Conservation (phyloP, 495 filamentous ascomycete species). For the Cercophora sp. region DNA sequence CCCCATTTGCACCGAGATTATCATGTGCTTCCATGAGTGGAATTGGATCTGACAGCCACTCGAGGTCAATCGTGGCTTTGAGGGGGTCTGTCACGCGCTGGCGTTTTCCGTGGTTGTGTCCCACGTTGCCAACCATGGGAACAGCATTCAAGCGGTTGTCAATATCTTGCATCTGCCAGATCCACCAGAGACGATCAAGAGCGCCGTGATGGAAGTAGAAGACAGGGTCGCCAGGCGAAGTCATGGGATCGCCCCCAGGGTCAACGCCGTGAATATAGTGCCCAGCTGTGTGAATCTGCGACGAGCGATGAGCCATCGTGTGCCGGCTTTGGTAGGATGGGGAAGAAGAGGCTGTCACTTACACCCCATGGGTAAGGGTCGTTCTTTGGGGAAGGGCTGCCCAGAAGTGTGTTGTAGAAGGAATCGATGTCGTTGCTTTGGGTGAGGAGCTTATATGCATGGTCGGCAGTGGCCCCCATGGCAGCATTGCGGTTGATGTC, state of each 20-base stretch:
- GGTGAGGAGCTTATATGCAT: constrained; percentile 36
- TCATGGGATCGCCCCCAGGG: constrained; percentile 51
- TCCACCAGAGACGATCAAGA: constrained; percentile 64
- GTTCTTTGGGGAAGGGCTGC: constrained; percentile 22
- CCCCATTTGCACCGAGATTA: constrained; percentile 32
- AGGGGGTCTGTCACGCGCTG: constrained; percentile 3
- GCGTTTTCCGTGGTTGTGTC: not conserved
- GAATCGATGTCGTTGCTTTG: constrained; percentile 40
- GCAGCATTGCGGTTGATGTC: constrained; percentile 56
- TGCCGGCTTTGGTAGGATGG: constrained; percentile 25
- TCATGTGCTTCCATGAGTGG: constrained; percentile 34
- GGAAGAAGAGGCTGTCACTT: not conserved
- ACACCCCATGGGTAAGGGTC: constrained; percentile 13
- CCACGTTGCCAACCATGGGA: constrained; percentile 1
- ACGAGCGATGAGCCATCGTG: constrained; percentile 22
- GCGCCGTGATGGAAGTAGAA: constrained; percentile 66
- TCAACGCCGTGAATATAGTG: constrained; percentile 61
- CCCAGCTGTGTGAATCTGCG: constrained; percentile 54
- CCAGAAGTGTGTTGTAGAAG: constrained; percentile 42
- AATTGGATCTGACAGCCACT: constrained; percentile 28
- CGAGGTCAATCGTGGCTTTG: constrained; percentile 23
- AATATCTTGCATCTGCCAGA: constrained; percentile 60
- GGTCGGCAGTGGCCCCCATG: constrained; percentile 34
- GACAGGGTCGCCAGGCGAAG: constrained; percentile 59
- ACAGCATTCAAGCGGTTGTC: constrained; percentile 32